These are phyloP conservation scores for Lactarius sanguifluus DNA, from an alignment of 768 basidiomycete species.

Conservation along the genomic window DNA sequence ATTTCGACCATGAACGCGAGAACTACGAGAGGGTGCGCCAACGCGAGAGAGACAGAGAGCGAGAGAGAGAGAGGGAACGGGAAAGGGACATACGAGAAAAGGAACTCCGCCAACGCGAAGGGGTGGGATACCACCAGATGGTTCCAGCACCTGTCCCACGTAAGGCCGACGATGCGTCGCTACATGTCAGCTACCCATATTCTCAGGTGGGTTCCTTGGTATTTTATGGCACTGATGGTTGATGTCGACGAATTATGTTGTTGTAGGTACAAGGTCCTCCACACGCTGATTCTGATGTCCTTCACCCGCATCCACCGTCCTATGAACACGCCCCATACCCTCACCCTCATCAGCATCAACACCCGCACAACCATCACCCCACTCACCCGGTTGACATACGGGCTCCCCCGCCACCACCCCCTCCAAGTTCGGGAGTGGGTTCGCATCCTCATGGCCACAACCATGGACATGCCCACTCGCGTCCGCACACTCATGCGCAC, in stretches of 20 bases:
- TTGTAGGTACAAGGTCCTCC: constrained; percentile 9
- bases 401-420: constrained; percentile 10
- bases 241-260: not conserved
- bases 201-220: not conserved
- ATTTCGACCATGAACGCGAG: constrained; percentile 33
- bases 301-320: constrained; percentile 20
- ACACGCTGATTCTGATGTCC: constrained; percentile 13
- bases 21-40: constrained; percentile 35
- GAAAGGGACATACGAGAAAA: constrained; percentile 30
- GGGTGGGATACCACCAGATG: constrained; percentile 29
- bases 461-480: constrained; percentile 30
- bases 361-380: constrained; percentile 17
- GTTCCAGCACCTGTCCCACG: constrained; percentile 24
- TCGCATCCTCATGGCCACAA: constrained; percentile 30
- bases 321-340: constrained; percentile 26
- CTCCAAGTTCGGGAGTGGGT: constrained; percentile 18
- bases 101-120: constrained; percentile 32
- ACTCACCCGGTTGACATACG: constrained; percentile 13
- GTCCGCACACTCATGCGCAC: constrained; percentile 32
- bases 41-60: constrained; percentile 29
- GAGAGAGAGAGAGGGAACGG: constrained; percentile 26
- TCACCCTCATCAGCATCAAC: constrained; percentile 19
- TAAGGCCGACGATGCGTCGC: constrained; percentile 19
- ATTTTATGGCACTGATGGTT: not conserved
- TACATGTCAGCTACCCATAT: constrained; percentile 16